phyloP scores from a whole-genome alignment of 495 filamentous ascomycete species.

The Hypoxylon crocopeplum region DNA sequence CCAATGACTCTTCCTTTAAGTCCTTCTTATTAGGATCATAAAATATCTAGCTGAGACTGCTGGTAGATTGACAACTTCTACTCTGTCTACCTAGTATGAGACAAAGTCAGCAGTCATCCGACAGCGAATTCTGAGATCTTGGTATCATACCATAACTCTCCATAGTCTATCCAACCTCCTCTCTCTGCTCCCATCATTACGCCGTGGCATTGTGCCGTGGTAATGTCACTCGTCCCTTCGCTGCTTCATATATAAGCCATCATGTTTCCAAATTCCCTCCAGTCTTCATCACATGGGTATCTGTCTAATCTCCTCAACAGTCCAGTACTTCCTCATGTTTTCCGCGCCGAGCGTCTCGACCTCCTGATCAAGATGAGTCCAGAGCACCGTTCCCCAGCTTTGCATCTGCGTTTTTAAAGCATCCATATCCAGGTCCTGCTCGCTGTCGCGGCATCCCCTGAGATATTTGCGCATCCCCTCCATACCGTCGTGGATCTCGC shows the following conservation, averaged over 20 bases:
- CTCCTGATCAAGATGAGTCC: slow-evolving; percentile 78
- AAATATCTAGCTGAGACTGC: no score
- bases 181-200: no score
- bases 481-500: slow-evolving; percentile 80
- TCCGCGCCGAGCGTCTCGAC: slow-evolving; percentile 74
- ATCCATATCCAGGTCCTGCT: slow-evolving; percentile 70
- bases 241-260: no score
- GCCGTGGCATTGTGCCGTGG: no score
- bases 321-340: slow-evolving; percentile 90
- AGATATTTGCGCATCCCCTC: slow-evolving; percentile 76
- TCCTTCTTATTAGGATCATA: no score
- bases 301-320: slow-evolving; percentile 71
- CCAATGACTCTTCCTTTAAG: no score
- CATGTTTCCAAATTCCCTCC: no score
- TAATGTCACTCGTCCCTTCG: no score
- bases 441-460: slow-evolving; percentile 64
- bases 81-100: not conserved
- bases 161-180: no score
- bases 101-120: no score
- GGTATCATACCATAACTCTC: not conserved
- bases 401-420: slow-evolving; percentile 75
- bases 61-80: no score
- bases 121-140: no score
- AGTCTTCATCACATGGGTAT: slow-evolving; percentile 70
- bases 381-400: slow-evolving; percentile 68